Percentiles rank a stretch among this genome's conserved stretches.
Evolutionary conservation across 192 early-diverging fungal species (phyloP).

Genomic region (Umbelopsis isabellina): DNA sequence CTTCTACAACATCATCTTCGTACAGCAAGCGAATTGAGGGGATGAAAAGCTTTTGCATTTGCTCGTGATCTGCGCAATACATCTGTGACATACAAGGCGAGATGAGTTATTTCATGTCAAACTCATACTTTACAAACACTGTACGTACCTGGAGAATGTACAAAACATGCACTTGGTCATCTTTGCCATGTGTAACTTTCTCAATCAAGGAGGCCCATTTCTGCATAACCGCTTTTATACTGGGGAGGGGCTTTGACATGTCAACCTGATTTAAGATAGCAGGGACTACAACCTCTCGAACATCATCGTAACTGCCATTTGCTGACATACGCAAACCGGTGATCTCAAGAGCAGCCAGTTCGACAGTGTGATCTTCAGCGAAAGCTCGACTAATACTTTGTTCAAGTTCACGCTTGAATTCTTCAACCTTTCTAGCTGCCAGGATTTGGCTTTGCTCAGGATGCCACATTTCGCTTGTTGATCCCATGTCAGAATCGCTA

Average conservation of each 20-base stretch:
- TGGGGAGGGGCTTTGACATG: slow-evolving; percentile 43
- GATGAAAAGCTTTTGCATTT: slow-evolving; percentile 58
- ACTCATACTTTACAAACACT: background rate
- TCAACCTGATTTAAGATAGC: slow-evolving; percentile 67
- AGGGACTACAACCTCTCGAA: slow-evolving; percentile 76
- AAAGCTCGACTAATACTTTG: slow-evolving; percentile 83
- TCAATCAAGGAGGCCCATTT: slow-evolving; percentile 74
- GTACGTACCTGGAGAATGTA: slow-evolving; percentile 46
- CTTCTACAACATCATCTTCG: slow-evolving; percentile 81
- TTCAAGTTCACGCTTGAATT: slow-evolving; percentile 72
- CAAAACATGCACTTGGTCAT: slow-evolving; percentile 78
- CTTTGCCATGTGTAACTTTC: slow-evolving; percentile 63
- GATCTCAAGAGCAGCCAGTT: slow-evolving; percentile 81
- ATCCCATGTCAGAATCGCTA: slow-evolving; percentile 47
- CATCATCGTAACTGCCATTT: slow-evolving; percentile 79
- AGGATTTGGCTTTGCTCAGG: slow-evolving; percentile 51
- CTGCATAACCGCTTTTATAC: slow-evolving; percentile 48
- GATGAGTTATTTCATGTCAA: background rate
- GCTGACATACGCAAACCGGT: slow-evolving; percentile 87
- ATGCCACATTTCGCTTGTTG: slow-evolving; percentile 52
- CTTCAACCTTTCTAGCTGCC: slow-evolving; percentile 58
- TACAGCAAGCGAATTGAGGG: slow-evolving; percentile 68
- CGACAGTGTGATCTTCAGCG: slow-evolving; percentile 71
- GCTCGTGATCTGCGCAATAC: slow-evolving; percentile 52
- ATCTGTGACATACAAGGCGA: slow-evolving; percentile 39